Conservation (phyloP, 1,139 yeast species). For the Hyphopichia fennica region DNA sequence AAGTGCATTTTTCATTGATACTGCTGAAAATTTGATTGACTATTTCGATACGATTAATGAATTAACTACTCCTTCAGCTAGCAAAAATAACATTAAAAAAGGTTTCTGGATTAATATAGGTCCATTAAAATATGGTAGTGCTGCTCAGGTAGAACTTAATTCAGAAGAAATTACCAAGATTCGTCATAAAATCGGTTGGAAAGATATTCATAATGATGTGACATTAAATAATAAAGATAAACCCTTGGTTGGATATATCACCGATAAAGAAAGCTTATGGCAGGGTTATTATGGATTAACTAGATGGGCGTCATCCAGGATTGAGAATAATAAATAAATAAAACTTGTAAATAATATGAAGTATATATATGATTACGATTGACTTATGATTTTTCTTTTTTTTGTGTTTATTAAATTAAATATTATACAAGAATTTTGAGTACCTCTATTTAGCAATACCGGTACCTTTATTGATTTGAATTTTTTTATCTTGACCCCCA, state of each 20-base stretch:
- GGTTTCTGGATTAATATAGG: conserved; percentile 84
- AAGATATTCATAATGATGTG: conserved; percentile 41
- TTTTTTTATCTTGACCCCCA: conserved; percentile 92
- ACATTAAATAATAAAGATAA: conserved; percentile 27
- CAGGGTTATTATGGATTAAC: conserved; percentile 73
- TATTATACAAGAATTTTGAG: not conserved
- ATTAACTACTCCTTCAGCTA: conserved; percentile 40
- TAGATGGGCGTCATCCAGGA: conserved; percentile 42
- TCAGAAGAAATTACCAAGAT: conserved; percentile 60
- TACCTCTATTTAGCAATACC: conserved; percentile 35
- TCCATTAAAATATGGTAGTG: conserved; percentile 85
- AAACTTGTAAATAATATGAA: conserved; percentile 8
- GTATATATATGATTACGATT: conserved; percentile 1
- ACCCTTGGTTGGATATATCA: conserved; percentile 48
- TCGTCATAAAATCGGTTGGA: conserved; percentile 64
- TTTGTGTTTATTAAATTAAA: too few species aligned
- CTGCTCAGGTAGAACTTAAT: conserved; percentile 75
- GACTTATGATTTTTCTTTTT: not conserved
- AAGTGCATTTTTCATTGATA: conserved; percentile 78
- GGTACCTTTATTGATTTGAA: conserved; percentile 75
- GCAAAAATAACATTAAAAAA: conserved; percentile 21
- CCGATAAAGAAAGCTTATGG: conserved; percentile 67
- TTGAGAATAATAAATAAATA: conserved; percentile 14
- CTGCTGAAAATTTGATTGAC: conserved; percentile 78
- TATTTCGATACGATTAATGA: conserved; percentile 63